Conservation (phyloP, 345 rosid genomes). For the Gossypium longicalyx region DNA sequence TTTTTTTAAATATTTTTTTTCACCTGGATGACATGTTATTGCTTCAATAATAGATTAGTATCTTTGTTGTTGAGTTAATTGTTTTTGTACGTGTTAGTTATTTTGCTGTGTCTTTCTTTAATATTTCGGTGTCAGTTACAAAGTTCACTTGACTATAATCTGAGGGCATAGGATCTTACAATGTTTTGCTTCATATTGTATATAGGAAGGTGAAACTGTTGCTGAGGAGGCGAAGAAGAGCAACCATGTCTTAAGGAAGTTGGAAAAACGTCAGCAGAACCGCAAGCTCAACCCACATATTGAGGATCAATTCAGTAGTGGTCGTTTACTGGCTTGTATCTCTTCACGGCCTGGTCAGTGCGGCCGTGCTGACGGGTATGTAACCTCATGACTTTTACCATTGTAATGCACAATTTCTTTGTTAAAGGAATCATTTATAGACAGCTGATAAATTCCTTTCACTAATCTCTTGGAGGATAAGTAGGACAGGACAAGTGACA, state of each 20-base stretch:
- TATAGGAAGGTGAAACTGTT: slow-evolving; percentile 47
- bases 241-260: slow-evolving; percentile 49
- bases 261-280: slow-evolving; percentile 44
- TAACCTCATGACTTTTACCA: not conserved
- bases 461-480: not conserved
- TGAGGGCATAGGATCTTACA: not conserved
- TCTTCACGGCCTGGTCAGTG: slow-evolving; percentile 79
- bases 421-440: not conserved
- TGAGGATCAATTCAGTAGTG: slow-evolving; percentile 65
- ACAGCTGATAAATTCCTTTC: not conserved
- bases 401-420: not conserved
- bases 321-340: slow-evolving; percentile 64
- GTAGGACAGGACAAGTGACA: not conserved
- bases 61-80: not conserved
- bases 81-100: not conserved
- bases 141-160: no score
- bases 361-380: slow-evolving; percentile 77
- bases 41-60: not conserved
- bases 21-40: not conserved
- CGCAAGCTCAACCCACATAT: slow-evolving; percentile 61
- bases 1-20: not conserved
- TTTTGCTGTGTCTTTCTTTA: not conserved
- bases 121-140: not conserved
- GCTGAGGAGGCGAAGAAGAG: slow-evolving; percentile 61
- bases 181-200: not conserved